Evolutionary conservation across 2,329 filamentous ascomycete genomes (phyloP).

Genomic region (Aureobasidium musti): DNA sequence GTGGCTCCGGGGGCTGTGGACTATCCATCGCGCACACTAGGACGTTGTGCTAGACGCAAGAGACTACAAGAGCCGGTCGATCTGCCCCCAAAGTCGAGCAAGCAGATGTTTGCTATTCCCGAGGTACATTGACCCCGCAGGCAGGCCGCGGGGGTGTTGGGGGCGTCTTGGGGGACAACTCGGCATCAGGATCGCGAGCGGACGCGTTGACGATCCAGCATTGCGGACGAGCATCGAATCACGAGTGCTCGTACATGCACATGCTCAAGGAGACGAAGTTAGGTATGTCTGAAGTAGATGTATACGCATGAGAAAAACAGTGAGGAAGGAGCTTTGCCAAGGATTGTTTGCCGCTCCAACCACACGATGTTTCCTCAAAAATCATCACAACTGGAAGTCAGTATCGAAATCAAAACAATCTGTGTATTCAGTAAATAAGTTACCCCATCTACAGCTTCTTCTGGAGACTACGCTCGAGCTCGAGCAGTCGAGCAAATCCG

Average conservation of each 20-base stretch:
- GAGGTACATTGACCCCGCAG: constrained; percentile 10
- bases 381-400: background rate
- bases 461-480: constrained; percentile 42
- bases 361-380: background rate
- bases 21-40: constrained; percentile 2
- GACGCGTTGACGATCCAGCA: background rate
- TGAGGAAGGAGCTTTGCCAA: background rate
- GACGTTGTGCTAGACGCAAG: background rate
- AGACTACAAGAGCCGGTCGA: background rate
- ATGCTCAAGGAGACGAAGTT: background rate
- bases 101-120: background rate
- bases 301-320: background rate
- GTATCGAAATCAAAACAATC: too few relatives aligned
- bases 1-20: background rate
- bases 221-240: background rate
- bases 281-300: too few relatives aligned
- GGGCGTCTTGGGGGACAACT: background rate
- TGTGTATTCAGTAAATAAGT: too few relatives aligned
- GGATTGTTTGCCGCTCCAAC: background rate
- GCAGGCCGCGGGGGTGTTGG: background rate
- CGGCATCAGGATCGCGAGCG: background rate
- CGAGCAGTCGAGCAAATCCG: constrained; percentile 49
- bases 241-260: background rate
- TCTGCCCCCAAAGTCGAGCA: constrained; percentile 5
- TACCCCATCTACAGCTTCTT: background rate